phyloP scores from a whole-genome alignment of 2,329 filamentous ascomycete species.

The Drechslera avenae region DNA sequence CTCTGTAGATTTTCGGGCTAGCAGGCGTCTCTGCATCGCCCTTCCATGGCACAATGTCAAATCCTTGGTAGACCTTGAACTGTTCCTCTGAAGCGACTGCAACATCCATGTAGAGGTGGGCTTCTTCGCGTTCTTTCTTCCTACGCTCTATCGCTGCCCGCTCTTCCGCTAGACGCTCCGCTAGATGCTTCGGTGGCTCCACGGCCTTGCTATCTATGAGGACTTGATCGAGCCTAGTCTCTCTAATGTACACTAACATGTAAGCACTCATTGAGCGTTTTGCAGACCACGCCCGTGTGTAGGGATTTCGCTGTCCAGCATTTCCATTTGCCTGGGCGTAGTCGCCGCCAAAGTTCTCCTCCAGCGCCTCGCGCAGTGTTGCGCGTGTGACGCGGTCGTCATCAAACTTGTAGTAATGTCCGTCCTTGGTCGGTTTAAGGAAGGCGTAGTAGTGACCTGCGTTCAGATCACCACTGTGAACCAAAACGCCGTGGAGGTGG shows the following conservation, averaged over 20 bases:
- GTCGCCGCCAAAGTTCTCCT: slow-evolving; percentile 96
- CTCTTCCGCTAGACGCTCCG: slow-evolving; percentile 80
- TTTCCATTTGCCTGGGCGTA: slow-evolving; percentile 67
- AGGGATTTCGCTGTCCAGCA: slow-evolving; percentile 65
- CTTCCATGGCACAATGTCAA: slow-evolving; percentile 70
- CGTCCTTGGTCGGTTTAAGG: slow-evolving; percentile 86
- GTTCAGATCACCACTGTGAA: slow-evolving; percentile 95
- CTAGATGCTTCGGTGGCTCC: slow-evolving; percentile 81
- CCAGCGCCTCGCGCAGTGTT: slow-evolving; percentile 86
- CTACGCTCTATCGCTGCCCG: slow-evolving; percentile 74
- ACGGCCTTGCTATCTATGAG: slow-evolving; percentile 75
- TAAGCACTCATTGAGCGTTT: slow-evolving; percentile 86
- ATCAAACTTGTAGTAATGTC: slow-evolving; percentile 95
- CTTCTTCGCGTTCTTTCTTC: slow-evolving; percentile 88
- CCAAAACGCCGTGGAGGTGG: slow-evolving; percentile 90
- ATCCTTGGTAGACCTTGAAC: slow-evolving; percentile 80
- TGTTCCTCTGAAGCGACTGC: slow-evolving; percentile 81
- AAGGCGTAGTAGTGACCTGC: slow-evolving; percentile 99
- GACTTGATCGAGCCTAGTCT: slow-evolving; percentile 81
- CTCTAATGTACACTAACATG: slow-evolving; percentile 97
- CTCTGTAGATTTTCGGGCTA: slow-evolving; percentile 72
- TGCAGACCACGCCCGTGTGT: slow-evolving; percentile 66
- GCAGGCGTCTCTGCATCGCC: slow-evolving; percentile 65
- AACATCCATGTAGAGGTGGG: slow-evolving; percentile 87
- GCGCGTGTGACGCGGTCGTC: slow-evolving; percentile 97